Conservation (phyloP, 495 filamentous ascomycete species). For the Penicillium goetzii region DNA sequence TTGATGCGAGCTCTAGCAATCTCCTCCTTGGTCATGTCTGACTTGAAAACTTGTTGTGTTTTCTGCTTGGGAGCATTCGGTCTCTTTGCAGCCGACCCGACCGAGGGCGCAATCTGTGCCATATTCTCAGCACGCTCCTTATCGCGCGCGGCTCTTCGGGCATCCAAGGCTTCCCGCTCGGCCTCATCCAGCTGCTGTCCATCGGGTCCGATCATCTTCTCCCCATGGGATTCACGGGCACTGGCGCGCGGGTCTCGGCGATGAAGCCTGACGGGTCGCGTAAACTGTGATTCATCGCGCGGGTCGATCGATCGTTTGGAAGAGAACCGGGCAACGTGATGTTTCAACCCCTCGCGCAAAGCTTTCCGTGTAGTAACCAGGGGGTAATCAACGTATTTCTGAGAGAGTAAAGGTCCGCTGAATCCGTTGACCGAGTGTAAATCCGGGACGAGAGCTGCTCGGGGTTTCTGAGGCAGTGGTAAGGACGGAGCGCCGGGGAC, state of each 20-base stretch:
- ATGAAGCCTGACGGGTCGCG: constrained; percentile 83
- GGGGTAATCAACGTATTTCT: constrained; percentile 64
- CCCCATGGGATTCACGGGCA: constrained; percentile 45
- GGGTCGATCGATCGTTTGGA: constrained; percentile 70
- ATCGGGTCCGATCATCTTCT: constrained; percentile 49
- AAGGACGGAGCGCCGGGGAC: constrained; percentile 14
- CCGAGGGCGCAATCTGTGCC: constrained; percentile 82
- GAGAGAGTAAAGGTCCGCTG: constrained; percentile 56
- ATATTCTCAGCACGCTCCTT: constrained; percentile 80
- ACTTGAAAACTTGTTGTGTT: constrained; percentile 70
- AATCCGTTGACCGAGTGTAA: constrained; percentile 60
- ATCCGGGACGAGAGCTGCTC: constrained; percentile 30
- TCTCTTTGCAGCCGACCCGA: constrained; percentile 62
- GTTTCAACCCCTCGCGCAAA: constrained; percentile 76
- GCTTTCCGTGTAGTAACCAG: constrained; percentile 79
- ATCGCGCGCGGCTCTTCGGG: constrained; percentile 74
- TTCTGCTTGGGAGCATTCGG: constrained; percentile 64
- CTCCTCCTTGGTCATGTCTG: constrained; percentile 80
- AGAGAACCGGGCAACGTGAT: constrained; percentile 81
- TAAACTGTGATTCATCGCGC: constrained; percentile 77
- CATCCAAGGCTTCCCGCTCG: constrained; percentile 73
- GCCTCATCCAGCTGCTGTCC: constrained; percentile 56
- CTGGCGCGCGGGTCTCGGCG: constrained; percentile 84
- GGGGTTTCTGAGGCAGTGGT: constrained; percentile 22
- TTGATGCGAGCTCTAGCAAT: constrained; percentile 77